These are phyloP conservation scores for Citrus sinensis DNA, from an alignment of 345 rosid genomes.

Conservation along the genomic window DVS_A1.0 CM039163.1:26138501-26139000, in stretches of 20 bases:
- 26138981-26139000: background rate
- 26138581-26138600: slow-evolving; percentile 66
- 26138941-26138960: too few relatives aligned
- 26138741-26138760: background rate
- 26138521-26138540: slow-evolving; percentile 62
- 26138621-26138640: too few relatives aligned
- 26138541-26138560: slow-evolving; percentile 47
- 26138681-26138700: too few relatives aligned
- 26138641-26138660: too few relatives aligned
- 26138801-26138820: background rate
- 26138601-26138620: slow-evolving; percentile 61
- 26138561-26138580: slow-evolving; percentile 70
- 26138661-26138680: too few relatives aligned
- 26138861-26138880: background rate
- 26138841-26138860: background rate
- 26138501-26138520: slow-evolving; percentile 83
- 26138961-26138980: background rate
- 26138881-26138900: background rate
- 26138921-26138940: background rate
- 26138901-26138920: background rate
- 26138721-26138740: too few relatives aligned
- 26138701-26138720: too few relatives aligned
- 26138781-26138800: background rate
- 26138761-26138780: background rate
- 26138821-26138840: background rate